phyloP scores from a whole-genome alignment of 192 early-diverging fungal species.

The Coemansia sp. region DNA sequence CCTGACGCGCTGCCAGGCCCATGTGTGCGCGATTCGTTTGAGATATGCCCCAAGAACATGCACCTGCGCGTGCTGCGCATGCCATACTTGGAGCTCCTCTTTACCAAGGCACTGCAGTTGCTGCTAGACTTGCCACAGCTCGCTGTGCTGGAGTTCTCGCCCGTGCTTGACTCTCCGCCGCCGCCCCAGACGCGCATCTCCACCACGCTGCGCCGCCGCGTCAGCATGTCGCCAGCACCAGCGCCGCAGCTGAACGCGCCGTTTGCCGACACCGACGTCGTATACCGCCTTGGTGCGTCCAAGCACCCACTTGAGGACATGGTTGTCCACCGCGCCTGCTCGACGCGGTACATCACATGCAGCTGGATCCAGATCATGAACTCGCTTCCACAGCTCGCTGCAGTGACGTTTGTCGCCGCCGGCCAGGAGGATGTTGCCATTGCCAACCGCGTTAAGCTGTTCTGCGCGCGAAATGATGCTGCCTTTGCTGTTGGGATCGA shows the following conservation, averaged over 20 bases:
- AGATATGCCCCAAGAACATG: slow-evolving; percentile 18
- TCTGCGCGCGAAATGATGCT: slow-evolving; percentile 37
- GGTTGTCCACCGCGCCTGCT: slow-evolving; percentile 43
- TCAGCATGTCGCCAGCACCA: slow-evolving; percentile 15
- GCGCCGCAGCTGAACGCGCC: slow-evolving; percentile 27
- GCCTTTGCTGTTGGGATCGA: slow-evolving; percentile 35
- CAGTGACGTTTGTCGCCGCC: slow-evolving; percentile 40
- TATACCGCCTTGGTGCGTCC: slow-evolving; percentile 23
- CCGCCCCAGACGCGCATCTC: slow-evolving; percentile 15
- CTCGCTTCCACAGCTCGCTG: slow-evolving; percentile 21
- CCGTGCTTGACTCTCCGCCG: slow-evolving; percentile 18
- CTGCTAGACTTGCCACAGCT: slow-evolving; percentile 38
- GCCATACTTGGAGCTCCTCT: slow-evolving; percentile 43
- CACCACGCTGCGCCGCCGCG: slow-evolving; percentile 37
- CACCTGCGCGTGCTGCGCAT: slow-evolving; percentile 30
- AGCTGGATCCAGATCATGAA: slow-evolving; percentile 51
- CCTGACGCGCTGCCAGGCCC: slow-evolving; percentile 20
- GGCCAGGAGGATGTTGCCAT: slow-evolving; percentile 28
- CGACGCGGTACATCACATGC: slow-evolving; percentile 35
- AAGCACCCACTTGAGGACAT: slow-evolving; percentile 44
- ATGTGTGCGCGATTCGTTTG: slow-evolving; percentile 25
- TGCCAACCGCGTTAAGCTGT: slow-evolving; percentile 22
- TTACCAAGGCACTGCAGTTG: slow-evolving; percentile 25
- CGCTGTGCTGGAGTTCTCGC: slow-evolving; percentile 36
- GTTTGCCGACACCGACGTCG: slow-evolving; percentile 41